Conservation (phyloP, 2,329 filamentous ascomycete species). For the Colletotrichum agaves region DNA sequence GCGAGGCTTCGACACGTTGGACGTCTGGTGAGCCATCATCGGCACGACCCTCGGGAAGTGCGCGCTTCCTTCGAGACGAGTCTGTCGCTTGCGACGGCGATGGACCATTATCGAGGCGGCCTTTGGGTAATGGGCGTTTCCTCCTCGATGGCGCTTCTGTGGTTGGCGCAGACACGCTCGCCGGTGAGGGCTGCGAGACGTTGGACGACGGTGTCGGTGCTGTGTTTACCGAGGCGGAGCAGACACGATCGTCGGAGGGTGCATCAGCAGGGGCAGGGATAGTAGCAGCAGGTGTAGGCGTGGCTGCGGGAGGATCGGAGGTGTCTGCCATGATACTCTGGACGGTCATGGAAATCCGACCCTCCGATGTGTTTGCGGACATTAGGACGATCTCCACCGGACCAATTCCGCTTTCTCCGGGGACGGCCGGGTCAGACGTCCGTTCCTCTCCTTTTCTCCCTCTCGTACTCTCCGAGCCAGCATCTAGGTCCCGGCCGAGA, state of each 20-base stretch:
- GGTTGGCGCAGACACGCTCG: not conserved
- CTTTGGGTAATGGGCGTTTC: conserved; percentile 21
- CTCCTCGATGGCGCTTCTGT: not conserved
- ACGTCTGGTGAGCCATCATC: not conserved
- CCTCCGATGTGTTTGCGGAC: conserved; percentile 24
- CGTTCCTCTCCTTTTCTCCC: not conserved
- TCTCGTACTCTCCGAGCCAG: conserved; percentile 3
- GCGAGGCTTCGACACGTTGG: not conserved
- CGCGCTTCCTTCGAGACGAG: conserved; percentile 6
- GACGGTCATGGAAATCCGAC: conserved; percentile 27
- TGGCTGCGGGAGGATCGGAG: not conserved
- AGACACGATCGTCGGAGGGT: not conserved
- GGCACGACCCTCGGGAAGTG: conserved; percentile 4
- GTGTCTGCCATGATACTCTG: conserved; percentile 30
- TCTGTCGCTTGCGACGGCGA: not conserved
- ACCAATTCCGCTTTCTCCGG: conserved; percentile 32
- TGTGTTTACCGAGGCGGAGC: not conserved
- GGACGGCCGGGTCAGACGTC: not conserved
- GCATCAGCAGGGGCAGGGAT: not conserved
- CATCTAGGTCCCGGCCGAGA: not conserved
- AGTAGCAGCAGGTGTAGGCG: not conserved
- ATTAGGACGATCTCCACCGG: conserved; percentile 20
- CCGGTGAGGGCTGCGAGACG: conserved; percentile 8
- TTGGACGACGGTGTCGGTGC: conserved; percentile 21
- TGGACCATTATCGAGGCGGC: not conserved